phyloP scores from a whole-genome alignment of 2,329 filamentous ascomycete species.

The Hirsutella minnesotensis region DNA sequence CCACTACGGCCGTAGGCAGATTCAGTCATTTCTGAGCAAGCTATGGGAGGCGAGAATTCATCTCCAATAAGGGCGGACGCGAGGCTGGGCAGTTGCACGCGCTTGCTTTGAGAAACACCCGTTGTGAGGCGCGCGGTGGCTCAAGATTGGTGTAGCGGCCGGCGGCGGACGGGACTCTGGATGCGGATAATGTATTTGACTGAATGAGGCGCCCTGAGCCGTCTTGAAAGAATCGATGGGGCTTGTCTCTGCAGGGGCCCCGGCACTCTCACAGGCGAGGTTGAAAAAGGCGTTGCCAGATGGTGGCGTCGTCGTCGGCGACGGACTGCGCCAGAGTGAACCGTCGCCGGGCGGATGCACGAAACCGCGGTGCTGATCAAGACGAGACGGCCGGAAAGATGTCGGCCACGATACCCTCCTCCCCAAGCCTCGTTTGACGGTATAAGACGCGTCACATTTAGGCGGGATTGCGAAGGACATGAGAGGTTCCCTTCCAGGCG shows the following conservation, averaged over 20 bases:
- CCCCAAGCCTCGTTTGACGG: constrained; percentile 11
- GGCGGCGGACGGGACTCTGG: no score
- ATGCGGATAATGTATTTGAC: no score
- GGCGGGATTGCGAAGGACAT: constrained; percentile 1
- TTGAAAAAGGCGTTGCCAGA: no score
- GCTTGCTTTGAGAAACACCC: background rate
- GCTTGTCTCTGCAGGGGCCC: no score
- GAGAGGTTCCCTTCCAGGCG: background rate
- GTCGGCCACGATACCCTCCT: constrained; percentile 10
- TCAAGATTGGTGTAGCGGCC: background rate
- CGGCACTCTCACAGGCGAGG: no score
- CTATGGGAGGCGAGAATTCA: background rate
- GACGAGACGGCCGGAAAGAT: background rate
- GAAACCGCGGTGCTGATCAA: background rate
- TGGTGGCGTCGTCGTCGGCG: no score
- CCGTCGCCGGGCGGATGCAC: background rate
- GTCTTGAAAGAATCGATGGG: no score
- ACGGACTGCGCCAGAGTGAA: background rate
- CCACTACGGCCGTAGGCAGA: constrained; percentile 14
- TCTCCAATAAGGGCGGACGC: background rate
- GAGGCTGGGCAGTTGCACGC: background rate
- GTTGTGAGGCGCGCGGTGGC: background rate
- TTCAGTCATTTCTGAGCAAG: constrained; percentile 16
- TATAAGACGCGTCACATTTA: constrained; percentile 10
- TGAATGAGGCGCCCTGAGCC: no score